These are phyloP conservation scores for Platanthera guangdongensis DNA, from an alignment of 106 monocot species.

Conservation along the genomic window DNA sequence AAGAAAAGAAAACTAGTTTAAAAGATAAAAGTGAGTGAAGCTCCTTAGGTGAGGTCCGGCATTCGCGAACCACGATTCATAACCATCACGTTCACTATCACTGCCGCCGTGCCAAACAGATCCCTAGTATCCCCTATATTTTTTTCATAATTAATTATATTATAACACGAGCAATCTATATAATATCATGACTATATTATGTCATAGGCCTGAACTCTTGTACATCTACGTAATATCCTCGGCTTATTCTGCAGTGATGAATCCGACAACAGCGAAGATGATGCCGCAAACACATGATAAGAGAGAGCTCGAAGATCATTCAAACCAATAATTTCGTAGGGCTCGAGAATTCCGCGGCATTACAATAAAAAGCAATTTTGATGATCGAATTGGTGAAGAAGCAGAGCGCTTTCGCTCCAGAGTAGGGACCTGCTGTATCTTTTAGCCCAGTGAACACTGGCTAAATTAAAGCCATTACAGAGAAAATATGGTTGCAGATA, in stretches of 20 bases:
- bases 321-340: not conserved
- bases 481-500: not conserved
- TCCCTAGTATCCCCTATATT: no score
- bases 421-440: not conserved
- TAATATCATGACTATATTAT: not conserved
- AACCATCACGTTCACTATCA: not conserved
- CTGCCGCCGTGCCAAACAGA: not conserved
- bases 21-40: no score
- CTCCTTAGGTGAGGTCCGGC: no score
- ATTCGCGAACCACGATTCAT: not conserved
- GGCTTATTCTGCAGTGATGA: constrained; percentile 47
- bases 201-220: not conserved
- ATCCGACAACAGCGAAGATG: constrained; percentile 68
- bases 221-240: not conserved
- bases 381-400: no score
- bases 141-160: not conserved
- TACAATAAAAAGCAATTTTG: not conserved
- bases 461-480: not conserved
- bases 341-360: not conserved
- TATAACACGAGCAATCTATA: not conserved
- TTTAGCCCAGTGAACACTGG: not conserved
- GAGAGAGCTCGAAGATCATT: not conserved
- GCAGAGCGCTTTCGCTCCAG: no score
- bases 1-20: no score
- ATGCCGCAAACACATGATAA: constrained; percentile 25